Evolutionary conservation across 106 monocot genomes (phyloP), one percentile per base, ranked within the genome.

Genomic region (Dendrobium officinale): DNA sequence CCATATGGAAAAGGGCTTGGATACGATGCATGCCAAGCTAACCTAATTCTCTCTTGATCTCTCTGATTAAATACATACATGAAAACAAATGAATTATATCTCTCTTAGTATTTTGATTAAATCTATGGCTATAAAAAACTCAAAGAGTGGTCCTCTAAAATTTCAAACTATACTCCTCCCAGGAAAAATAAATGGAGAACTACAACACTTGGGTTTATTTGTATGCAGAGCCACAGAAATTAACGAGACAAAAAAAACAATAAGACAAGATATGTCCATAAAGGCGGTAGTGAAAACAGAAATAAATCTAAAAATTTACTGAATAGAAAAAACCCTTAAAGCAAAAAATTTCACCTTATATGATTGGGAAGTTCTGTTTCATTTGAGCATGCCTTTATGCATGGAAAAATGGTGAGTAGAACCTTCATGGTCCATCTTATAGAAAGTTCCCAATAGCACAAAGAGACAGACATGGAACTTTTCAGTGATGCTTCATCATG

Each of bases 401-500:
- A 95, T 75, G 95, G 99, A 56, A 99, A 99, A 68, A 95, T 85
- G 77, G 89, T 86, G 51, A 87, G 61, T 68, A 99, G 88, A 87
- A 95, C 90, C 88, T 91, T 99, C 82, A 99, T 87, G 26, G 86
- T 74, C 99, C 99, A 99, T 86, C 88, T 95, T 75, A 90, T 85
- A 73, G 93, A 89, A 82, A 90, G 87, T 85, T 99, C 99, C 85
- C 88, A 95, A 82, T 91, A 99, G 2, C 88, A 88, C 80, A 95
- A 80, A 6, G 99, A 90, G 55, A 90, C 80, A 77, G 86, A 82
- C 22, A 82, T 74, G 26, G 88, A 89, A 84, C 78, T 85, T 77
- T 91, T 55, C 81, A 78, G 73, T 82, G 86, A 82, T 84, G 73
- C 51, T 43, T 84, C 81, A 26, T 56, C 81, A 47, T 76, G 61